Conservation (phyloP, 2,329 filamentous ascomycete species). For the Fusarium bulbicola region DNA sequence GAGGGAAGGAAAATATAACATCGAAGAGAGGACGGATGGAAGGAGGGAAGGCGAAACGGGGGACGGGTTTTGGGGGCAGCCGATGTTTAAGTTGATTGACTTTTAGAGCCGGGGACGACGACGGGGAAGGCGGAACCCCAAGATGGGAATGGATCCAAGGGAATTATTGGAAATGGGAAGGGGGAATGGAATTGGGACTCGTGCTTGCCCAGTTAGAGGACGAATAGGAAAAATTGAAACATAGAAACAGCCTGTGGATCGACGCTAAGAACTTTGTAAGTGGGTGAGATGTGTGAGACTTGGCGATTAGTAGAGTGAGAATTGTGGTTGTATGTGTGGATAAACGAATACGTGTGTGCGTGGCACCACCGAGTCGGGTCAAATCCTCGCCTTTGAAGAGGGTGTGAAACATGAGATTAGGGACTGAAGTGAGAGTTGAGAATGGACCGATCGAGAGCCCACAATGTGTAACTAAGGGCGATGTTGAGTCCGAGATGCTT, state of each 20-base stretch:
- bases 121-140: slow-evolving; percentile 20
- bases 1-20: slow-evolving; percentile 10
- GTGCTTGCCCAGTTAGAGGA: background rate
- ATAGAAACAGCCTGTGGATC: slow-evolving; percentile 3
- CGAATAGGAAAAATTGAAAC: background rate
- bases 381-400: slow-evolving; percentile 17
- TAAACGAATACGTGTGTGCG: slow-evolving; percentile 27
- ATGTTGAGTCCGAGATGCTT: background rate
- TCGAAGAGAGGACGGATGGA: slow-evolving; percentile 3
- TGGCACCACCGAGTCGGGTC: slow-evolving; percentile 32
- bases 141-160: slow-evolving; percentile 11
- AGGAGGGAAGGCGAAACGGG: background rate
- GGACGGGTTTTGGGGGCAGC: slow-evolving; percentile 16
- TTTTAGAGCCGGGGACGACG: slow-evolving; percentile 31
- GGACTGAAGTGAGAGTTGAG: background rate
- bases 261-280: slow-evolving; percentile 18
- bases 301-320: slow-evolving; percentile 21
- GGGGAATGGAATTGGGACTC: slow-evolving; percentile 8
- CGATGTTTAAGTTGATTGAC: slow-evolving; percentile 36
- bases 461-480: background rate
- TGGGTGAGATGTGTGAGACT: slow-evolving; percentile 27
- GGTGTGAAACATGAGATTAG: slow-evolving; percentile 31
- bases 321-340: slow-evolving; percentile 18
- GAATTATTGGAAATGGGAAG: background rate
- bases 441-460: slow-evolving; percentile 18